These are phyloP conservation scores for Trematosphaeria pertusa DNA, from an alignment of 2,329 filamentous ascomycete species.

Conservation along the genomic window DNA sequence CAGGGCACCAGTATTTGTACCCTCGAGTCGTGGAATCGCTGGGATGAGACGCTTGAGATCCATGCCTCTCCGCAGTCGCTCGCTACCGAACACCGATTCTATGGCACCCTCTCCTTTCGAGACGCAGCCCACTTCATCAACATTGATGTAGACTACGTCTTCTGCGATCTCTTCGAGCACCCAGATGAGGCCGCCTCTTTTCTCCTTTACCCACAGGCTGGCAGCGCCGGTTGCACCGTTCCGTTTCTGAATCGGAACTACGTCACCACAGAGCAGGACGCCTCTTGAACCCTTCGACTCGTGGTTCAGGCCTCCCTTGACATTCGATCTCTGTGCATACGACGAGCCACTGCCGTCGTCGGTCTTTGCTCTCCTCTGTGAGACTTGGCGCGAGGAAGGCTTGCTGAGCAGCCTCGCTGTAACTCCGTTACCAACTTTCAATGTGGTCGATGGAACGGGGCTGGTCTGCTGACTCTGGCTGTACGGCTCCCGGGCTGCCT, in stretches of 20 bases:
- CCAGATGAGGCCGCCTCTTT: conserved; percentile 92
- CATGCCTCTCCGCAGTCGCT: conserved; percentile 69
- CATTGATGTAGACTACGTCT: conserved; percentile 78
- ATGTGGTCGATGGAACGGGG: conserved; percentile 47
- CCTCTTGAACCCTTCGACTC: conserved; percentile 80
- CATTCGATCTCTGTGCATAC: conserved; percentile 51
- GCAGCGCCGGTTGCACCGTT: conserved; percentile 92
- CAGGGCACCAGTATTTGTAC: conserved; percentile 73
- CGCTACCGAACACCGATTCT: conserved; percentile 84
- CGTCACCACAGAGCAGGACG: conserved; percentile 92
- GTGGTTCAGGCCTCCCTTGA: conserved; percentile 70
- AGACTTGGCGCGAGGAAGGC: conserved; percentile 66
- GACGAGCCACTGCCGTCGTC: conserved; percentile 64
- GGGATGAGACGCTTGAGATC: conserved; percentile 82
- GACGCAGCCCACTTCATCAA: conserved; percentile 80
- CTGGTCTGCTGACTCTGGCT: conserved; percentile 43
- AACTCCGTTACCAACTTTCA: conserved; percentile 79
- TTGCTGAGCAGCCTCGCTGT: conserved; percentile 90
- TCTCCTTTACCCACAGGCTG: conserved; percentile 98
- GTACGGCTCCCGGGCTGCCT: conserved; percentile 37
- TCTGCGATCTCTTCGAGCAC: conserved; percentile 97
- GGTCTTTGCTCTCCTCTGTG: conserved; percentile 66
- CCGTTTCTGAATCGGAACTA: conserved; percentile 96
- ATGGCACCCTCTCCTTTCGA: conserved; percentile 75
- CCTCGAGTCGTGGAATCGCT: conserved; percentile 77